A percentile compares a stretch with the other conserved stretches of the same genome.
These are phyloP conservation scores for Boletus sp. DNA, from an alignment of 768 basidiomycete genomes.

Conservation along the genomic window DNA sequence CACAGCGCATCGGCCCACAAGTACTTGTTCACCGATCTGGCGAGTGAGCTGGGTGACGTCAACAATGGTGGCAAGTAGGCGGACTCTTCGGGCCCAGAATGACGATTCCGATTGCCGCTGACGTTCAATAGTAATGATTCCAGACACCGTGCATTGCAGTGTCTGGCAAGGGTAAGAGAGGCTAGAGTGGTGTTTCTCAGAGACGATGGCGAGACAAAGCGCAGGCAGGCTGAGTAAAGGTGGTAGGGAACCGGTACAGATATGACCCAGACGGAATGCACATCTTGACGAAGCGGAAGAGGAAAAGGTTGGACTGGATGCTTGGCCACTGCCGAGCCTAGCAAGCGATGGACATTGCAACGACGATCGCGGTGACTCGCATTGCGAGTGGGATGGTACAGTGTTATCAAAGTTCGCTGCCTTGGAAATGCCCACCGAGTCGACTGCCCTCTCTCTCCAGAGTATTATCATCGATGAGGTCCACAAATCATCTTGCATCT, in stretches of 20 bases:
- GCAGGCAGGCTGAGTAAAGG: too few relatives aligned
- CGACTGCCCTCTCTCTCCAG: background rate
- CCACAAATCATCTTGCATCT: background rate
- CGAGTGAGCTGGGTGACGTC: constrained; percentile 21
- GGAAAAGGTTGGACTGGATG: too few relatives aligned
- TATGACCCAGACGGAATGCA: too few relatives aligned
- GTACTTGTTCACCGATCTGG: constrained; percentile 19
- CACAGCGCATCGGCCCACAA: constrained; percentile 26
- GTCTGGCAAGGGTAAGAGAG: background rate
- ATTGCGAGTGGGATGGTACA: too few relatives aligned
- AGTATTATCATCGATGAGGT: background rate
- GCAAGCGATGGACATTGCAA: too few relatives aligned
- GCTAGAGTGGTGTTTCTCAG: background rate
- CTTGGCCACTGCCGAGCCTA: too few relatives aligned
- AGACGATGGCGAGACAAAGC: background rate
- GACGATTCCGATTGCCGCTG: constrained; percentile 2
- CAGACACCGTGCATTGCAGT: background rate
- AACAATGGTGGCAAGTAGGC: constrained; percentile 10
- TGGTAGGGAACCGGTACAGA: too few relatives aligned
- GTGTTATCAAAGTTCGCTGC: background rate
- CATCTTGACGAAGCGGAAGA: too few relatives aligned
- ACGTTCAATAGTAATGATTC: constrained; percentile 6
- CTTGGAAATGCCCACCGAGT: background rate
- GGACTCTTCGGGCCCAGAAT: background rate
- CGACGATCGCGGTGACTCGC: too few relatives aligned